Percentiles rank a stretch among this genome's conserved stretches.
phyloP scores from a whole-genome alignment of 2,329 filamentous ascomycete species.

The Colletotrichum navitas region DNA sequence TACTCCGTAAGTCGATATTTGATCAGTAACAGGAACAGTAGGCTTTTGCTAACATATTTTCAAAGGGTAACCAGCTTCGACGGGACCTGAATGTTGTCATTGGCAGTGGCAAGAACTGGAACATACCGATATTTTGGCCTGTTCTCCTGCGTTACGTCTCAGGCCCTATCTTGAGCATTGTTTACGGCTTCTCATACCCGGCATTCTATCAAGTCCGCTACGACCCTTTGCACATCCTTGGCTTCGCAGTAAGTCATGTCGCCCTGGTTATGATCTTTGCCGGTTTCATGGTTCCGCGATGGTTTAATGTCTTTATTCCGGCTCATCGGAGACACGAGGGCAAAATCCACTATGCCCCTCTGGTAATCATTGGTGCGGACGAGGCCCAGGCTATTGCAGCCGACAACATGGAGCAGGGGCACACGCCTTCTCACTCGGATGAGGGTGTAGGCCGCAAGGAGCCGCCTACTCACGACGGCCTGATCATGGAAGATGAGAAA shows the following conservation, averaged over 20 bases:
- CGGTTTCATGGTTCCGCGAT: constrained; percentile 65
- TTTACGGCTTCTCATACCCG: constrained; percentile 65
- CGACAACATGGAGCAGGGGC: constrained; percentile 26
- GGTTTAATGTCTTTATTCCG: constrained; percentile 66
- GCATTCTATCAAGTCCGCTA: constrained; percentile 61
- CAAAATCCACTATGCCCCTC: constrained; percentile 47
- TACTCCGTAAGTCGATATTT: constrained; percentile 64
- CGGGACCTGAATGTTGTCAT: constrained; percentile 68
- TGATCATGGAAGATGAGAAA: constrained; percentile 18
- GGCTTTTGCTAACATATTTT: neutral
- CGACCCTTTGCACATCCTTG: constrained; percentile 64
- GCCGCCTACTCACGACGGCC: constrained; percentile 16
- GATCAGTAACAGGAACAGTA: neutral
- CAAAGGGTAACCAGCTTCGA: constrained; percentile 67
- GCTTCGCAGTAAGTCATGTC: constrained; percentile 62
- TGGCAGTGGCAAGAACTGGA: constrained; percentile 67
- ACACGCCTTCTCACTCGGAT: neutral
- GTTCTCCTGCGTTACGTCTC: constrained; percentile 63
- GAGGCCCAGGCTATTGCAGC: constrained; percentile 39
- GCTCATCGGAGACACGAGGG: constrained; percentile 60
- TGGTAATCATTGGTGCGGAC: constrained; percentile 34
- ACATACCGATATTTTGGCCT: constrained; percentile 64
- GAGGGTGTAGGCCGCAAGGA: constrained; percentile 15
- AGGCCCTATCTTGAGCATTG: constrained; percentile 63
- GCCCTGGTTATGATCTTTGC: constrained; percentile 60